These are phyloP conservation scores for Chalaropsis ovoidea DNA, from an alignment of 2,329 filamentous ascomycete species.

Conservation along the genomic window DNA sequence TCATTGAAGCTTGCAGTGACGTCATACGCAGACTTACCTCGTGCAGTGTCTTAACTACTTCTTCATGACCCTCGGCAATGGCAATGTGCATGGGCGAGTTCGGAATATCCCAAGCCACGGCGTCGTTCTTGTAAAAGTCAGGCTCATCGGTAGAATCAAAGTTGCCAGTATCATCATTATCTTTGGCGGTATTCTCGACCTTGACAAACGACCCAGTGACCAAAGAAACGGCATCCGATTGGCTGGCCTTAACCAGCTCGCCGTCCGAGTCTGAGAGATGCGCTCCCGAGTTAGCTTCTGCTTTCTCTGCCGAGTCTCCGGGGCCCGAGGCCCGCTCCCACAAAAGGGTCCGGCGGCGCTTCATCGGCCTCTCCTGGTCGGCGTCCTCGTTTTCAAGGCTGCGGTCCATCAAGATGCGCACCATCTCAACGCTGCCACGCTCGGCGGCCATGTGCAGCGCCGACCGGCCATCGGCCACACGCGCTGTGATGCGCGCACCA, in stretches of 20 bases:
- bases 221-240: slow-evolving; percentile 40
- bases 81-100: slow-evolving; percentile 69
- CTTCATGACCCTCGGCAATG: slow-evolving; percentile 59
- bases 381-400: slow-evolving; percentile 64
- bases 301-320: background rate
- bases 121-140: slow-evolving; percentile 69
- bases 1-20: background rate
- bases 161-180: slow-evolving; percentile 34
- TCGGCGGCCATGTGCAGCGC: slow-evolving; percentile 73
- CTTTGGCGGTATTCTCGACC: slow-evolving; percentile 41
- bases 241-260: slow-evolving; percentile 43
- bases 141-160: slow-evolving; percentile 50
- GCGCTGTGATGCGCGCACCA: slow-evolving; percentile 61
- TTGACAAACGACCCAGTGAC: slow-evolving; percentile 68
- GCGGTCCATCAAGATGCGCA: slow-evolving; percentile 61
- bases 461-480: slow-evolving; percentile 69
- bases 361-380: slow-evolving; percentile 49
- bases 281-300: slow-evolving; percentile 25
- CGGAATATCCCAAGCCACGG: slow-evolving; percentile 68
- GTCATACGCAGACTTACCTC: slow-evolving; percentile 35
- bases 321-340: background rate
- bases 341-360: slow-evolving; percentile 35
- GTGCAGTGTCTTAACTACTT: slow-evolving; percentile 59
- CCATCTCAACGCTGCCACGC: slow-evolving; percentile 57
- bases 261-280: slow-evolving; percentile 35